A percentile compares a stretch with the other conserved stretches of the same genome.
phyloP scores from a whole-genome alignment of 257 asterid species.

The Solanum ahanhuiri region DNA sequence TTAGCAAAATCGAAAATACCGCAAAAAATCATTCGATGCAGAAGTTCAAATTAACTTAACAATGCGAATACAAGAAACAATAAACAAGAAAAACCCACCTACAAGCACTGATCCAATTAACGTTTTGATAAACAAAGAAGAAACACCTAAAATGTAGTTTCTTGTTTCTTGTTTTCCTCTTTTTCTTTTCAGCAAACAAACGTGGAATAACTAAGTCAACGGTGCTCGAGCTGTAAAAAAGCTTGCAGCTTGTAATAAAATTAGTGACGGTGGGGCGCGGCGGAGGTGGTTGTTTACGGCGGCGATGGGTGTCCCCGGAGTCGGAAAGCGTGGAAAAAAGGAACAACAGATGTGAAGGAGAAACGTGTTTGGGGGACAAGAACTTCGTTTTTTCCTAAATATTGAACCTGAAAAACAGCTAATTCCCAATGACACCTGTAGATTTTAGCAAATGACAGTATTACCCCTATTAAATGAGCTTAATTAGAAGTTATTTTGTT shows the following conservation, averaged over 20 bases:
- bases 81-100: background rate
- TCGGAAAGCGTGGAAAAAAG: background rate
- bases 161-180: background rate
- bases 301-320: background rate
- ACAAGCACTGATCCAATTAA: background rate
- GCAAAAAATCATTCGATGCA: background rate
- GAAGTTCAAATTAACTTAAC: background rate
- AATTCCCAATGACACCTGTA: background rate
- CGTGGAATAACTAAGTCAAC: background rate
- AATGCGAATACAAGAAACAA: background rate
- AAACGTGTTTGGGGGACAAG: background rate
- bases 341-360: background rate
- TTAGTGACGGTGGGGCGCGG: background rate
- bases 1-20: background rate
- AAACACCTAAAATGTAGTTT: slow-evolving; percentile 1
- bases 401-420: background rate
- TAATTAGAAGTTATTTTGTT: background rate
- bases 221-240: background rate
- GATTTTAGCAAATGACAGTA: background rate
- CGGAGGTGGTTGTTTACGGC: background rate
- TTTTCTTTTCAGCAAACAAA: background rate
- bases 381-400: background rate
- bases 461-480: background rate
- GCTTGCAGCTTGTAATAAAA: background rate
- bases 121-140: background rate